Base-by-base conservation (phyloP, 345 rosid genomes). In the Moringa oleifera region DNA sequence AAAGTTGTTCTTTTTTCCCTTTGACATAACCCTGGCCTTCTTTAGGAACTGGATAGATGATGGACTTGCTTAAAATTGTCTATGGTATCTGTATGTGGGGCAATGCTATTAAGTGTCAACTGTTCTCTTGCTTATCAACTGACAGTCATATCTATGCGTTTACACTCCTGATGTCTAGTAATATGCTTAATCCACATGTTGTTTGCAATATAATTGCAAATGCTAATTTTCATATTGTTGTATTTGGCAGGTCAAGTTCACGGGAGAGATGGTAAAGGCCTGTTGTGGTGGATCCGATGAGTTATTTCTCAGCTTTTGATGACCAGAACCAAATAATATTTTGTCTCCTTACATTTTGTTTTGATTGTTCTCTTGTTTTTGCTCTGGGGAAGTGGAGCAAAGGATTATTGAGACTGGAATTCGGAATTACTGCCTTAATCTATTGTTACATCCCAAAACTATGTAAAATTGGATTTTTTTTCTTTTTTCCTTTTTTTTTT, bases 251-350 rank as follows among this genome's bases (percentile, higher is more conserved):
- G 88, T 65, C 82, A 63, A 79, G 85, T 45, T 62, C 88, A 51
- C 65, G 85, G 74, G 85, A 73, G n/a, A 71, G 82, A 77, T 87
- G 94, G 90, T 87, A 86, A 84, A 70, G 53, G 51, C 61, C 58
- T 52, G 25, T 19, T 56, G 53, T 51, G 62, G 24, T 33, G 61
- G 75, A 69, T 71, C 73, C 49, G 20, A 68, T 53, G 18, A 37
- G 62, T 37, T 64, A 61, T 51, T 18, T 61, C 11, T 53, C 57
- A 37, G 59, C 71, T 70, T 72, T 74, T 67, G 73, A 65, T 68
- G n/a, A 46, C 68, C 61, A 13, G 74, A 69, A 56, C 68, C 66
- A 65, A 77, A 76, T 78, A 75, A 75, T 73, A 68, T 68, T 73
- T 64, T 70, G 80, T 68, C 61, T 12, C 60, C 61, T 60, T 63